These are phyloP conservation scores for Syncephalastrum sp. DNA, from an alignment of 371 early-diverging fungal species.

Conservation along the genomic window DNA sequence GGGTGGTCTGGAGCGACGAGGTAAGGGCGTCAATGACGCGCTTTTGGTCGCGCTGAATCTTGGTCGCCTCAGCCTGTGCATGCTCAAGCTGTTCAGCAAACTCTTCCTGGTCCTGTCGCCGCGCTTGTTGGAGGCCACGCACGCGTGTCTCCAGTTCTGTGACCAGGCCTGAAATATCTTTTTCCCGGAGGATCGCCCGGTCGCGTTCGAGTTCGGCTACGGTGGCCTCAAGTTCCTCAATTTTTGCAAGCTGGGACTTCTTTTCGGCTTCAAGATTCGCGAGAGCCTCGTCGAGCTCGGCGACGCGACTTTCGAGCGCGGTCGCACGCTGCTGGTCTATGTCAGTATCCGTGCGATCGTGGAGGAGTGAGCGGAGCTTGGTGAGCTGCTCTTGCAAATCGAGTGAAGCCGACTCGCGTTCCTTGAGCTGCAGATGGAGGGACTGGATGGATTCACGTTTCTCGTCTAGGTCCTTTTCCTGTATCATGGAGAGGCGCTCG, in stretches of 20 bases:
- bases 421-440: constrained; percentile 16
- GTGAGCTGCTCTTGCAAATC: constrained; percentile 7
- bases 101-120: constrained; percentile 2
- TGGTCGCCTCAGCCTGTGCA: neutral
- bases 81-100: constrained; percentile 7
- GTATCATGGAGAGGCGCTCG: constrained; percentile 9
- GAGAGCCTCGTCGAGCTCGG: constrained; percentile 25
- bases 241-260: neutral
- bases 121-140: constrained; percentile 6
- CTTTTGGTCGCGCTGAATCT: constrained; percentile 7
- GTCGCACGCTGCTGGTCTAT: constrained; percentile 13
- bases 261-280: neutral
- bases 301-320: constrained; percentile 22
- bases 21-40: constrained; percentile 5
- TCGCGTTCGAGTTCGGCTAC: too few relatives aligned
- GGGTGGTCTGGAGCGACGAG: constrained; percentile 1
- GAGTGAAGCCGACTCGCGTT: neutral
- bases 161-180: constrained; percentile 7
- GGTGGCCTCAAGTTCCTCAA: too few relatives aligned
- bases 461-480: constrained; percentile 34
- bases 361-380: constrained; percentile 8
- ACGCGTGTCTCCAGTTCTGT: constrained; percentile 9
- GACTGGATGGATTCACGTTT: constrained; percentile 4
- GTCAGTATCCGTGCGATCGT: constrained; percentile 1
- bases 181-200: neutral